phyloP scores from a whole-genome alignment of 2,329 filamentous ascomycete genomes.

The Aspergillus caelatus region DNA sequence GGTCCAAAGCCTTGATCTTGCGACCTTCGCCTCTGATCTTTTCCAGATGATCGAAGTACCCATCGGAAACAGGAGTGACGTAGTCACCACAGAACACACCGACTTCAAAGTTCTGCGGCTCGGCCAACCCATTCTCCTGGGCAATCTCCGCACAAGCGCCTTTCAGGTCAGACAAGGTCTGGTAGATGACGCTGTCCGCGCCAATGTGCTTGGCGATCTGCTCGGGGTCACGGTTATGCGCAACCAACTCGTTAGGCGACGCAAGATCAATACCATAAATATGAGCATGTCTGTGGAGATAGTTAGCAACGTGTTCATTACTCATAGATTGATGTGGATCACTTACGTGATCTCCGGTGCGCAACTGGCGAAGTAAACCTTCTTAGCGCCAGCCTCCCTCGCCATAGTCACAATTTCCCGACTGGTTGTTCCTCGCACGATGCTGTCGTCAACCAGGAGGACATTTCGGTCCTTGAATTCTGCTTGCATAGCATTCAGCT shows the following conservation, averaged over 20 bases:
- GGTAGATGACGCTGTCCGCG: constrained; percentile 76
- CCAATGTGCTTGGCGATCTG: constrained; percentile 70
- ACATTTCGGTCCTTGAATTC: constrained; percentile 84
- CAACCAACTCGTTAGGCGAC: constrained; percentile 70
- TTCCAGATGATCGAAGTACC: constrained; percentile 82
- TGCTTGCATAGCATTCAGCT: constrained; percentile 81
- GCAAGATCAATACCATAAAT: constrained; percentile 83
- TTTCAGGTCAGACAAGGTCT: constrained; percentile 77
- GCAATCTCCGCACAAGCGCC: constrained; percentile 74
- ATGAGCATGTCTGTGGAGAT: constrained; percentile 65
- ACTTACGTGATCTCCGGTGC: constrained; percentile 72
- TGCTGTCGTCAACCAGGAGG: constrained; percentile 83
- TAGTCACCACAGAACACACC: constrained; percentile 92
- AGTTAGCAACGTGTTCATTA: constrained; percentile 10
- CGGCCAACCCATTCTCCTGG: constrained; percentile 54
- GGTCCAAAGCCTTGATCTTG: constrained; percentile 68
- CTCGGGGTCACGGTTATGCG: constrained; percentile 64
- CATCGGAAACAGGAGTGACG: constrained; percentile 74
- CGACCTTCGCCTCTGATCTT: constrained; percentile 69
- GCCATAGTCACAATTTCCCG: constrained; percentile 83
- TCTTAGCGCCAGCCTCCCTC: constrained; percentile 77
- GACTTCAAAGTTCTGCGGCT: constrained; percentile 73
- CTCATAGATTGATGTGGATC: not conserved
- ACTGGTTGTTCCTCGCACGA: constrained; percentile 83
- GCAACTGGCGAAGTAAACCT: constrained; percentile 81